phyloP scores from a whole-genome alignment of 2,329 filamentous ascomycete genomes.

The Aureobasidium uvarum region DNA sequence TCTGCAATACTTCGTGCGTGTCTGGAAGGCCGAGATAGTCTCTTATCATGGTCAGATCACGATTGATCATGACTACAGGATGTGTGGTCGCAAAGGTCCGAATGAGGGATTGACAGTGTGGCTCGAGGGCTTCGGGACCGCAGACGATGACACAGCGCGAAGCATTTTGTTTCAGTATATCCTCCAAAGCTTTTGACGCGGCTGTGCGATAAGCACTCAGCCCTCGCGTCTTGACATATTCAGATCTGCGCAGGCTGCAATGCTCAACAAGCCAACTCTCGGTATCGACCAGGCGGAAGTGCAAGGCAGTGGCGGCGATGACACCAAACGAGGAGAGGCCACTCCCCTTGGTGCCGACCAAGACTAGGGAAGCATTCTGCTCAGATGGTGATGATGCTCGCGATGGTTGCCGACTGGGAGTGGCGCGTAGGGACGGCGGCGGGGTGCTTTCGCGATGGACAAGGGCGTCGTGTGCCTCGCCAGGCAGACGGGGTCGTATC shows the following conservation, averaged over 20 bases:
- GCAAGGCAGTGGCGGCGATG: constrained; percentile 69
- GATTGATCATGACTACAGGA: constrained; percentile 68
- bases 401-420: not conserved
- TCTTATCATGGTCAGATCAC: constrained; percentile 64
- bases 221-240: constrained; percentile 64
- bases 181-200: constrained; percentile 61
- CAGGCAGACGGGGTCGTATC: not conserved
- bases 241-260: constrained; percentile 60
- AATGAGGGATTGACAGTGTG: constrained; percentile 59
- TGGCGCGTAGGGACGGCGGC: not conserved
- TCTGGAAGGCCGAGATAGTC: constrained; percentile 58
- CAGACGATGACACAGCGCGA: constrained; percentile 68
- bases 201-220: constrained; percentile 60
- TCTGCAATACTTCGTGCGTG: constrained; percentile 55
- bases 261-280: constrained; percentile 66
- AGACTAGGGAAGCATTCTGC: constrained; percentile 66
- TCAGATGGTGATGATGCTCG: constrained; percentile 44
- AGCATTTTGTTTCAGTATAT: constrained; percentile 58
- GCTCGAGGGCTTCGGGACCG: constrained; percentile 66
- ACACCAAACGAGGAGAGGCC: constrained; percentile 75
- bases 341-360: constrained; percentile 67
- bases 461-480: not conserved
- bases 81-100: constrained; percentile 62
- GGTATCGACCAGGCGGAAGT: constrained; percentile 65
- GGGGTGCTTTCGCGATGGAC: not conserved